phyloP scores from a whole-genome alignment of 345 rosid species.

The Citrus trifoliata region DNA sequence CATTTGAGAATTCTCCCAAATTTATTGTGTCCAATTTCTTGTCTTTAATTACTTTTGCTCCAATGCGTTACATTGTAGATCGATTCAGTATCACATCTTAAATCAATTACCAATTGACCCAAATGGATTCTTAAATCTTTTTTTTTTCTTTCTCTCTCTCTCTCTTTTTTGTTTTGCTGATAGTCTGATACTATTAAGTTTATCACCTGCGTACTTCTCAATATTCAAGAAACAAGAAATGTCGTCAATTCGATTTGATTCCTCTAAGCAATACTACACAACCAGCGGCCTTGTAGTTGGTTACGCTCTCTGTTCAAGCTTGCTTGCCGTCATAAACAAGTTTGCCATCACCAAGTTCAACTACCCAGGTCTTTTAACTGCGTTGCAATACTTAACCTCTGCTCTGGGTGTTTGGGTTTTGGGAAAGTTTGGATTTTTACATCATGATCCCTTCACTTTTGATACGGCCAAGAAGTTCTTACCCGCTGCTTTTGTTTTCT shows the following conservation, averaged over 20 bases:
- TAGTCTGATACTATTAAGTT: not conserved
- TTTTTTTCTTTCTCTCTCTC: too few relatives aligned
- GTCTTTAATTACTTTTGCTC: not conserved
- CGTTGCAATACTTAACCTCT: conserved; percentile 82
- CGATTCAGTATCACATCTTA: not conserved
- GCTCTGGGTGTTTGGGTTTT: conserved; percentile 78
- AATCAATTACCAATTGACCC: not conserved
- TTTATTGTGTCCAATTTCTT: not conserved
- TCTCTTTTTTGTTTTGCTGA: not conserved
- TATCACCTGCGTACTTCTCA: not conserved
- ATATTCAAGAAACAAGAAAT: conserved; percentile 12
- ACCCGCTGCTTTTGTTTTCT: conserved; percentile 90
- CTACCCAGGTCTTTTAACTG: conserved; percentile 89
- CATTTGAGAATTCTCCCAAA: not conserved
- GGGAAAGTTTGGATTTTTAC: conserved; percentile 74
- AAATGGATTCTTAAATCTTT: not conserved
- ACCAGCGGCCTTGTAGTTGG: conserved; percentile 85
- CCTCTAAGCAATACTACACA: conserved; percentile 44
- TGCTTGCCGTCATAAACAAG: conserved; percentile 96
- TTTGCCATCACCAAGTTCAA: conserved; percentile 85
- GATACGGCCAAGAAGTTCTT: conserved; percentile 94
- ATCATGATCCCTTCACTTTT: conserved; percentile 72
- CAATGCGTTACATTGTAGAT: not conserved
- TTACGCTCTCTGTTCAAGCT: conserved; percentile 94
- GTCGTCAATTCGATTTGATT: conserved; percentile 44